Conservation (phyloP, 805 yeast species). For the Candida germanica region DNA sequence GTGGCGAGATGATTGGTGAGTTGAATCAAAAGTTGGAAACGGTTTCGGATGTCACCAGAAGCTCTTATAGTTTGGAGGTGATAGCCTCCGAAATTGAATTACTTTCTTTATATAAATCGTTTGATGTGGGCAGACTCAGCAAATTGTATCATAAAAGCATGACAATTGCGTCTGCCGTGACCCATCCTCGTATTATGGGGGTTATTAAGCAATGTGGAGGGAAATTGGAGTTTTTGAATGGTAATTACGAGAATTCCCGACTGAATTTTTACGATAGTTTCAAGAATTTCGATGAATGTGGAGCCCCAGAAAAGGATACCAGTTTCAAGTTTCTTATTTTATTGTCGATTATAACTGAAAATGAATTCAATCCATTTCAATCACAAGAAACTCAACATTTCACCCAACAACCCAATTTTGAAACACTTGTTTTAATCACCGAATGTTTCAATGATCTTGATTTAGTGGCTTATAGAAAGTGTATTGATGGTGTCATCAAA, state of each 20-base stretch:
- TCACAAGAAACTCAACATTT: constrained; percentile 67
- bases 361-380: constrained; percentile 67
- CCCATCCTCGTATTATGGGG: constrained; percentile 74
- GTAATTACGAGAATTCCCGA: constrained; percentile 57
- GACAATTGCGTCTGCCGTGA: constrained; percentile 55
- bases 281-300: constrained; percentile 44
- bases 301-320: constrained; percentile 45
- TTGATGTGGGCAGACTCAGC: constrained; percentile 36
- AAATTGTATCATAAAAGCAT: constrained; percentile 45
- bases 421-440: constrained; percentile 25
- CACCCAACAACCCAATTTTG: constrained; percentile 26
- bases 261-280: constrained; percentile 57
- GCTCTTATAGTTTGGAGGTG: constrained; percentile 55
- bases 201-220: constrained; percentile 78
- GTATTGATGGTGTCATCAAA: constrained; percentile 11
- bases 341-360: constrained; percentile 59
- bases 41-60: constrained; percentile 44
- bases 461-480: constrained; percentile 18
- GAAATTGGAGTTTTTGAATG: constrained; percentile 56
- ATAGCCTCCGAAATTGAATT: constrained; percentile 65
- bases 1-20: constrained; percentile 29
- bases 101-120: constrained; percentile 36
- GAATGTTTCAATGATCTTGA: constrained; percentile 30
- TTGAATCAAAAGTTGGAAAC: constrained; percentile 37
- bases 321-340: constrained; percentile 61